Conservation (phyloP, 257 asterid genomes). For the Galeopsis tetrahit region DNA sequence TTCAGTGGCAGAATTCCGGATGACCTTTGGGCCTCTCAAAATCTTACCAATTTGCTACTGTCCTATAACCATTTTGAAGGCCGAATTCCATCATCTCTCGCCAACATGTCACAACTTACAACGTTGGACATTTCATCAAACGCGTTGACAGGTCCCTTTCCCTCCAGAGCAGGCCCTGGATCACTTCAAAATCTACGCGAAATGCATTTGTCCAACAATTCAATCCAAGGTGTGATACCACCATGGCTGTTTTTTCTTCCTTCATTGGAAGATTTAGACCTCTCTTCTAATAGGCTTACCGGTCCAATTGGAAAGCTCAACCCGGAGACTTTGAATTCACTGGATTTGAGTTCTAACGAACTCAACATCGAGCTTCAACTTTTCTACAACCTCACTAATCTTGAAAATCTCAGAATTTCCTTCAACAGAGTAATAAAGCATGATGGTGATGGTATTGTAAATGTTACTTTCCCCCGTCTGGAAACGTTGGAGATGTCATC, state of each 20-base stretch:
- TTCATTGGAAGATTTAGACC: not conserved
- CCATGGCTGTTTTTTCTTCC: not conserved
- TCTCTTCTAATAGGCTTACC: constrained; percentile 4
- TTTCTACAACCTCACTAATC: not conserved
- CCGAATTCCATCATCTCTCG: constrained; percentile 5
- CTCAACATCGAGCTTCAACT: not conserved
- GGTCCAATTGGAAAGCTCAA: not conserved
- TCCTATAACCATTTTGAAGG: not conserved
- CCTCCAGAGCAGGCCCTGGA: not conserved
- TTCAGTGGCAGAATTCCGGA: constrained; percentile 12
- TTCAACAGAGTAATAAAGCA: not conserved
- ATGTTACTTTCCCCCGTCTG: not conserved
- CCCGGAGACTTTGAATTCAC: not conserved
- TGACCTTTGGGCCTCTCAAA: not conserved
- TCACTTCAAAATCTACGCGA: not conserved
- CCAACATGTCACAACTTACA: constrained; percentile 5
- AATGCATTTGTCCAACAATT: not conserved
- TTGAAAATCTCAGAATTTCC: not conserved
- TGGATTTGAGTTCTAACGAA: not conserved
- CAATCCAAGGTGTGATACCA: not conserved
- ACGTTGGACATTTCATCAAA: not conserved
- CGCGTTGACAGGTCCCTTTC: not conserved
- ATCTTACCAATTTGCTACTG: not conserved
- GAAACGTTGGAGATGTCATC: not conserved
- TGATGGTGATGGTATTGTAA: not conserved